These are phyloP conservation scores for Fusarium bulbicola DNA, from an alignment of 2,329 filamentous ascomycete species.

Conservation along the genomic window DNA sequence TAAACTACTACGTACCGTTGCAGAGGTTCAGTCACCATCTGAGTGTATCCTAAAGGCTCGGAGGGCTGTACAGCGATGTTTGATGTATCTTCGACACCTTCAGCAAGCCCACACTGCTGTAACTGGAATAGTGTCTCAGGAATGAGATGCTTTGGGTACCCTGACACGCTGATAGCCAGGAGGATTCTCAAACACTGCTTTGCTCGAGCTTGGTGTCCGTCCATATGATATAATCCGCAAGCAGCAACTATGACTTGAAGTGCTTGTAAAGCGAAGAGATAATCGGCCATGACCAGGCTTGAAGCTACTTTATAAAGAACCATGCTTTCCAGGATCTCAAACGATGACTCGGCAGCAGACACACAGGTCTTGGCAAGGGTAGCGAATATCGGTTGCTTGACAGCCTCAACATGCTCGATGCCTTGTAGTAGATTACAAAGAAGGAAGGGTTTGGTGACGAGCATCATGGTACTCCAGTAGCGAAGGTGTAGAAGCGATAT, in stretches of 20 bases:
- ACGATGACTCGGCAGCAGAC: not conserved
- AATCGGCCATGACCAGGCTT: not conserved
- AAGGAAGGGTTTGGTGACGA: not conserved
- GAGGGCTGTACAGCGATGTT: not conserved
- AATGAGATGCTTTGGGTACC: not conserved
- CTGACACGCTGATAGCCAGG: not conserved
- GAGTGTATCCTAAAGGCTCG: not conserved
- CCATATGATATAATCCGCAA: not conserved
- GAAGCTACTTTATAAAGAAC: fast-evolving
- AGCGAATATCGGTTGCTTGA: not conserved
- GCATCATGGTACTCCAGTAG: not conserved
- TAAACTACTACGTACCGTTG: not conserved
- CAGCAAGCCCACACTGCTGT: not conserved
- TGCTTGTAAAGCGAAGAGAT: not conserved
- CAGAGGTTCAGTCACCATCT: not conserved
- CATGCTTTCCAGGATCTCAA: not conserved
- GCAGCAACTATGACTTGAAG: not conserved
- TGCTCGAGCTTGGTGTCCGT: not conserved
- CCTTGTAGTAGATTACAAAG: not conserved
- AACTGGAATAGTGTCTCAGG: not conserved
- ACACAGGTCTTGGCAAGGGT: not conserved
- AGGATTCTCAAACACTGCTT: not conserved
- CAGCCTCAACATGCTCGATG: not conserved
- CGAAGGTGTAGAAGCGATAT: not conserved
- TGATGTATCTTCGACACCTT: not conserved